A percentile compares a stretch with the other conserved stretches of the same genome.
Conservation (phyloP, 805 yeast genomes). For the Candida sonorensis region DNA sequence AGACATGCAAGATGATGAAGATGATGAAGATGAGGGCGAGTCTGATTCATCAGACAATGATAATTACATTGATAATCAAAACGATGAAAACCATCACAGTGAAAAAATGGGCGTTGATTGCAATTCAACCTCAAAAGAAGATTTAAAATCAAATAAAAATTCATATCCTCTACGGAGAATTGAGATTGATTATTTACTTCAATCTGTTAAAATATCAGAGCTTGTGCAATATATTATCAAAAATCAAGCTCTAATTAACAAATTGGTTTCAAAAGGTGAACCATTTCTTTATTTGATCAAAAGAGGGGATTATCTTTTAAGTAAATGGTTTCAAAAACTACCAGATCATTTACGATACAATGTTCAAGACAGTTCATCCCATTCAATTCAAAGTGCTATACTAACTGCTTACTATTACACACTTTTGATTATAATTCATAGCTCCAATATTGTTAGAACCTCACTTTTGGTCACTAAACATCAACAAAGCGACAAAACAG, state of each 20-base stretch:
- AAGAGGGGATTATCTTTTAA: conserved; percentile 67
- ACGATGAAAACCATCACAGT: too few relatives aligned
- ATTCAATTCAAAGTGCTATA: conserved; percentile 44
- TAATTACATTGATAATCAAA: conserved; percentile 26
- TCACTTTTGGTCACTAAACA: conserved; percentile 35
- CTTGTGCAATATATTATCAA: conserved; percentile 62
- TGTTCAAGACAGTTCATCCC: conserved; percentile 31
- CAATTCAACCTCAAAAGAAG: too few relatives aligned
- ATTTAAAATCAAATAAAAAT: too few relatives aligned
- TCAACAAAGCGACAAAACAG: conserved; percentile 10
- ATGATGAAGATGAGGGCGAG: not conserved
- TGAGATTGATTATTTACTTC: conserved; percentile 52
- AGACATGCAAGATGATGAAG: conserved; percentile 50
- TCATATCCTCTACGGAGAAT: conserved; percentile 2
- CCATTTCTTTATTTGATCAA: conserved; percentile 60
- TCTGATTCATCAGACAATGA: not conserved
- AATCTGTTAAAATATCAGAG: conserved; percentile 58
- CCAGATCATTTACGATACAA: conserved; percentile 56
- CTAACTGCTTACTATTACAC: conserved; percentile 65
- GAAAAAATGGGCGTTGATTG: too few relatives aligned
- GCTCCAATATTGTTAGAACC: conserved; percentile 48
- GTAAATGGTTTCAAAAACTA: conserved; percentile 62
- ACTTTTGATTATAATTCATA: conserved; percentile 57
- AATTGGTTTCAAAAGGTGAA: conserved; percentile 24
- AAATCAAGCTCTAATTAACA: conserved; percentile 38